These are phyloP conservation scores for Mortierella sp. DNA, from an alignment of 371 early-diverging fungal species.

Conservation along the genomic window DNA sequence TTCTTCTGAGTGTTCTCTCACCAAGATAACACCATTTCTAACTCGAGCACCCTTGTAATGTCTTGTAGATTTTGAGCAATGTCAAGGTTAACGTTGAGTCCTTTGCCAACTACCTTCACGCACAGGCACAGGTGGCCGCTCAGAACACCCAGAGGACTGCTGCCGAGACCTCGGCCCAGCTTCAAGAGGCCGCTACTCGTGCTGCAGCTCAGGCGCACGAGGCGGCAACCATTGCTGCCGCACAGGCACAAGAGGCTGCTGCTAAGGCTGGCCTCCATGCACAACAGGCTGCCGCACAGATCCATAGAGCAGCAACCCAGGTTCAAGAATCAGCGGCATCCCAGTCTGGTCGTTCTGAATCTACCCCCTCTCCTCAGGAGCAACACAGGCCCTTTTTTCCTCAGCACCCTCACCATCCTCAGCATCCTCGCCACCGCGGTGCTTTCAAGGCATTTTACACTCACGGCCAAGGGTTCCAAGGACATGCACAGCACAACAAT, in stretches of 20 bases:
- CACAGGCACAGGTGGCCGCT: conserved; percentile 34
- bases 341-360: background rate
- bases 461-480: conserved; percentile 10
- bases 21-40: background rate
- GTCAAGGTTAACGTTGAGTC: conserved; percentile 38
- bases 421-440: background rate
- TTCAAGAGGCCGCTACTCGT: conserved; percentile 23
- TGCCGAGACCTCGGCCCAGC: background rate
- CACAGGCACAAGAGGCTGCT: conserved; percentile 14
- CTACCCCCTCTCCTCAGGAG: background rate
- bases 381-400: background rate
- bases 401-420: background rate
- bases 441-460: conserved; percentile 8
- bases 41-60: background rate
- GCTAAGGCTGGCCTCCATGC: background rate
- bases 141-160: conserved; percentile 32
- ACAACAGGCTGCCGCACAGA: conserved; percentile 12
- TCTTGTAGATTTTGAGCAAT: conserved; percentile 27
- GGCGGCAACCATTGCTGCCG: conserved; percentile 20
- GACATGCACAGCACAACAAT: conserved; percentile 3
- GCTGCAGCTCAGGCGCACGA: conserved; percentile 28
- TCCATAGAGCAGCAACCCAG: conserved; percentile 2
- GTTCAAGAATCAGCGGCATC: background rate
- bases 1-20: background rate
- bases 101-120: conserved; percentile 27